These are phyloP conservation scores for Penicillium taxi DNA, from an alignment of 495 filamentous ascomycete species.

Conservation along the genomic window DNA sequence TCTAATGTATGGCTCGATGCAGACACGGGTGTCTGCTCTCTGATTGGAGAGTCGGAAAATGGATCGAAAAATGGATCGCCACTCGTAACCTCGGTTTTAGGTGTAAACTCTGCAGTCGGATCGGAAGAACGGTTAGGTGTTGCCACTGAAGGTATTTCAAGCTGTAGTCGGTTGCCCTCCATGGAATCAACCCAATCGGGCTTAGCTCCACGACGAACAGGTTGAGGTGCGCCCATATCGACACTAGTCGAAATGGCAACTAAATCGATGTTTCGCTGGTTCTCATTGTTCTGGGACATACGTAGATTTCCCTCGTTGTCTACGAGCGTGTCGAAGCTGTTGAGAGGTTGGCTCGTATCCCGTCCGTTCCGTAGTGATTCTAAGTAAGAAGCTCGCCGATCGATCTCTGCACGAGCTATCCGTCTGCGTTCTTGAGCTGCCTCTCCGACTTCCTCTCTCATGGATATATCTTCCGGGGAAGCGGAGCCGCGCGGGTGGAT, in stretches of 20 bases:
- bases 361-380: slow-evolving; percentile 29
- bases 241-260: slow-evolving; percentile 40
- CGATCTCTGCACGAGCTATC: slow-evolving; percentile 62
- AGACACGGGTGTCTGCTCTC: slow-evolving; percentile 11
- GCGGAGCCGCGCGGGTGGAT: slow-evolving; percentile 47
- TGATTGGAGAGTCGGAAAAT: slow-evolving; percentile 13
- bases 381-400: slow-evolving; percentile 49
- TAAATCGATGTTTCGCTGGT: slow-evolving; percentile 2
- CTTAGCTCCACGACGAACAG: slow-evolving; percentile 50
- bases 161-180: slow-evolving; percentile 15
- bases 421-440: slow-evolving; percentile 64
- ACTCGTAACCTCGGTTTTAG: slow-evolving; percentile 36
- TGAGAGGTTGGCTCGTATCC: slow-evolving; percentile 18
- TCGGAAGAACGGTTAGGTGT: slow-evolving; percentile 32
- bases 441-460: slow-evolving; percentile 48
- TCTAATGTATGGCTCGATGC: slow-evolving; percentile 29
- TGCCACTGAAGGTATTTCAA: slow-evolving; percentile 29
- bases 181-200: slow-evolving; percentile 34
- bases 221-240: slow-evolving; percentile 39
- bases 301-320: slow-evolving; percentile 45
- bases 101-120: slow-evolving; percentile 39
- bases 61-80: slow-evolving; percentile 16
- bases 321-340: slow-evolving; percentile 48
- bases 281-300: slow-evolving; percentile 2
- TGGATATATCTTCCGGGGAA: slow-evolving; percentile 39